Evolutionary conservation across 225 moss, liverwort and hornwort genomes (phyloP).

Genomic region (Polytrichum commune): DNA sequence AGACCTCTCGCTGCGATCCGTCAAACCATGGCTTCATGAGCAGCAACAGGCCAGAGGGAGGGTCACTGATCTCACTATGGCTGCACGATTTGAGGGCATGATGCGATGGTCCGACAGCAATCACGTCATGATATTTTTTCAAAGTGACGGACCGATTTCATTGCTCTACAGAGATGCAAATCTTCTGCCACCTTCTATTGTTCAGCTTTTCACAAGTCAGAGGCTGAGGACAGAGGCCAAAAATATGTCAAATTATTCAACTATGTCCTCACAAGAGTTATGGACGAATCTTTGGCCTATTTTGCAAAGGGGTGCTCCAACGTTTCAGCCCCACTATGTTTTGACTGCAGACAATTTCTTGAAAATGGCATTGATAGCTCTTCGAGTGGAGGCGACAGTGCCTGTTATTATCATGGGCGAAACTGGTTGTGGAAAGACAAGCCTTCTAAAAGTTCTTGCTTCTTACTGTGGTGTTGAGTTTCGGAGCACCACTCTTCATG

Average conservation of each 20-base stretch:
- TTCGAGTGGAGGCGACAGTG: slow-evolving; percentile 47
- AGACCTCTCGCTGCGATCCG: slow-evolving; percentile 54
- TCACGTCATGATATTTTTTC: slow-evolving; percentile 62
- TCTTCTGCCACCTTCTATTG: slow-evolving; percentile 38
- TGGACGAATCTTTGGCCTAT: slow-evolving; percentile 56
- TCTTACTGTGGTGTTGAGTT: slow-evolving; percentile 39
- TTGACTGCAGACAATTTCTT: slow-evolving; percentile 61
- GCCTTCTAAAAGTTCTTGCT: slow-evolving; percentile 48
- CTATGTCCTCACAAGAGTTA: slow-evolving; percentile 49
- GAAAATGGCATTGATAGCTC: slow-evolving; percentile 63
- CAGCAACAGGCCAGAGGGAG: slow-evolving; percentile 45
- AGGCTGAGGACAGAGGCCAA: slow-evolving; percentile 33
- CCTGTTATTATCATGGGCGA: slow-evolving; percentile 67
- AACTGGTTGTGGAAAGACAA: slow-evolving; percentile 65
- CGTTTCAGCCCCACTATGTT: slow-evolving; percentile 42
- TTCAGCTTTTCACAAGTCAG: slow-evolving; percentile 42
- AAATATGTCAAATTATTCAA: slow-evolving; percentile 40
- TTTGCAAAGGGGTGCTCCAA: slow-evolving; percentile 29
- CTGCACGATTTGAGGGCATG: slow-evolving; percentile 49
- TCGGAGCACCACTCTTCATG: slow-evolving; percentile 45
- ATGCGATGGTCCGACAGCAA: slow-evolving; percentile 67
- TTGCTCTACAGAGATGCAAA: slow-evolving; percentile 47
- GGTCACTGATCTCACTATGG: slow-evolving; percentile 47
- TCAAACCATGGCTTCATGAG: slow-evolving; percentile 67
- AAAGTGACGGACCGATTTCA: slow-evolving; percentile 41